Evolutionary conservation across 139 green algal genomes (phyloP).

Genomic region (Axilococcus clingmanii): DNA sequence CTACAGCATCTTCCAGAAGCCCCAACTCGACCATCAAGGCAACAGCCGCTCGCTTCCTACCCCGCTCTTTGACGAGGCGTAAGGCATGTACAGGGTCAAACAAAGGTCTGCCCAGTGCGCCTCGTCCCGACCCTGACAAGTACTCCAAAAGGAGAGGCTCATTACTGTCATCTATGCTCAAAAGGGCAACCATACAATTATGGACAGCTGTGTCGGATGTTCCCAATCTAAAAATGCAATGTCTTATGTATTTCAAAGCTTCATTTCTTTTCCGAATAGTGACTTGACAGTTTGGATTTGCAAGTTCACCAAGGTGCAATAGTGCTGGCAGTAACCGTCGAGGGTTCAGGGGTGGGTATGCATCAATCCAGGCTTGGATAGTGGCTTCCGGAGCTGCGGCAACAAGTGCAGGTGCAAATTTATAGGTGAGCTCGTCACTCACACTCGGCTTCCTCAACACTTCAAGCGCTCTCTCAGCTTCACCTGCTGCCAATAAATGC

Average conservation of each 20-base stretch:
- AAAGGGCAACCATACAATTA: constrained; percentile 65
- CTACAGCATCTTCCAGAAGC: constrained; percentile 72
- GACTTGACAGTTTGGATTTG: constrained; percentile 5
- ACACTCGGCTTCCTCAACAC: constrained; percentile 72
- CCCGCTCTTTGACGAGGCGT: constrained; percentile 48
- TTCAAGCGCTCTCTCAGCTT: constrained; percentile 48
- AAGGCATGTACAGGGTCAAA: constrained; percentile 84
- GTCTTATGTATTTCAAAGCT: constrained; percentile 72
- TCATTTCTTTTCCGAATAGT: constrained; percentile 15
- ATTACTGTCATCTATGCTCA: constrained; percentile 33
- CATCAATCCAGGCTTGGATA: constrained; percentile 67
- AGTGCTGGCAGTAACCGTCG: constrained; percentile 72
- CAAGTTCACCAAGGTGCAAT: constrained; percentile 51
- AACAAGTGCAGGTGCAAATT: constrained; percentile 72
- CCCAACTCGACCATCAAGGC: constrained; percentile 68
- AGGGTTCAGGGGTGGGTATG: constrained; percentile 46
- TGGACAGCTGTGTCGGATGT: constrained; percentile 42
- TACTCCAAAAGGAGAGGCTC: constrained; percentile 59
- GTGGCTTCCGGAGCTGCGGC: constrained; percentile 36
- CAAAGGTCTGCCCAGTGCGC: constrained; percentile 37
- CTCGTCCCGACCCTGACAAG: constrained; percentile 26
- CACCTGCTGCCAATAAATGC: constrained; percentile 55
- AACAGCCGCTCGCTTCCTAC: constrained; percentile 50
- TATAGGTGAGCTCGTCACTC: constrained; percentile 65
- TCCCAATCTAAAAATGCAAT: constrained; percentile 45